Evolutionary conservation across 2,329 filamentous ascomycete species (phyloP), one percentile per base, ranked within the genome.

Genomic region (Clarireedia sp.): DNA sequence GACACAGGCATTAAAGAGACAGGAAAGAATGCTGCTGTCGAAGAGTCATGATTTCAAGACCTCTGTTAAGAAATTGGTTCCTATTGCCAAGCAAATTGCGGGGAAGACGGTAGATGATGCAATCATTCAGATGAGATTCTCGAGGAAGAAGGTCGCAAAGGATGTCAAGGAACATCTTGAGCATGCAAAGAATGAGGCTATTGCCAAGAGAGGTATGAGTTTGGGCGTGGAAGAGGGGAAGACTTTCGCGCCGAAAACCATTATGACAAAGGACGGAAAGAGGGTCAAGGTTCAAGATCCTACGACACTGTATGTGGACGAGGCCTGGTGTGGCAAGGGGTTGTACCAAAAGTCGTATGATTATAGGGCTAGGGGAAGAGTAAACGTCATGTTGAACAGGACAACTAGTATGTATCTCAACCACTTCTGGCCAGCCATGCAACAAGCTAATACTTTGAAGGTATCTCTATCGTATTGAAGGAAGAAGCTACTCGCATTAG

Each of bases 51-150:
- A 81, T 63, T 80, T 96, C 68, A 85, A 90, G 65, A 96, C 94
- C 2, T 90, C 85, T 48, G 77, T 89, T 61, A 99, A 99, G 82
- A 99, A 99, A 76, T 78, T 99, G 54, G 85, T 86, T 51, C 86
- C 88, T 65, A 75, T 99, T 49, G 85, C 92, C 23, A 83, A 87
- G 54, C 94, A 97, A 74, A 94, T 99, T 67, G 80, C 84, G 2
- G 94, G 94, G 62, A 97, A 96, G 80, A 85, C 86, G n/a, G 78
- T 99, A 59, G 90, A 95, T 56, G 91, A 99, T 37, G 94, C 94
- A 14, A 89, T 97, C 62, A 74, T 88, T 54, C 94, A 99, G 77
- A 96, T 99, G 89, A 82, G 86, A 55, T 97, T 92, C 75, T 92
- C 86, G 71, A 89, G 90, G 77, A 99, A 99, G 81, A 92, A 90